Percentiles rank a stretch among this genome's conserved stretches.
These are phyloP conservation scores for Starmerella davenportii DNA, from an alignment of 805 yeast species.

Conservation along the genomic window DNA sequence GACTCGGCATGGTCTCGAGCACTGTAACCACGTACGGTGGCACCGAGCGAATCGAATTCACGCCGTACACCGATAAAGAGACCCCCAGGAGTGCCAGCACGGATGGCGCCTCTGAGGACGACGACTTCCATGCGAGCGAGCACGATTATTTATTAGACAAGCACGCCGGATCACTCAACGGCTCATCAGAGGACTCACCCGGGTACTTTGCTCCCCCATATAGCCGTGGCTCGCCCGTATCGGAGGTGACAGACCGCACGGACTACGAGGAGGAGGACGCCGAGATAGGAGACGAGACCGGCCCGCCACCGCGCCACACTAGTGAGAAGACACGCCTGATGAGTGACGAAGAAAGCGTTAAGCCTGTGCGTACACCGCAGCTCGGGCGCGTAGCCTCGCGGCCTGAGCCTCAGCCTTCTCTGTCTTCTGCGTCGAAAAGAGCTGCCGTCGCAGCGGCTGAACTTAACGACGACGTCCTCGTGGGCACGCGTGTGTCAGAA, in stretches of 20 bases:
- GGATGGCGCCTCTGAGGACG: not conserved
- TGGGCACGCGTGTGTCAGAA: constrained; percentile 71
- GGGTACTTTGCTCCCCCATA: not conserved
- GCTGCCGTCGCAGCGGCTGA: constrained; percentile 13
- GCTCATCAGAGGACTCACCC: not conserved
- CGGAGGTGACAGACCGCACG: not conserved
- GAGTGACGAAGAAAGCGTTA: not conserved
- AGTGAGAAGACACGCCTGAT: not conserved
- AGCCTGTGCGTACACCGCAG: not conserved
- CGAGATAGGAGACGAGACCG: no score
- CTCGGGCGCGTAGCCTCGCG: not conserved
- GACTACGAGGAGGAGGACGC: not conserved
- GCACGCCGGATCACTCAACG: not conserved
- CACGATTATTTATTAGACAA: not conserved
- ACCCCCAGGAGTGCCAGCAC: not conserved
- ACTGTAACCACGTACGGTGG: not conserved
- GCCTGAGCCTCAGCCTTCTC: not conserved
- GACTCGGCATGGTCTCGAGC: not conserved
- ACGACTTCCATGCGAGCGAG: not conserved
- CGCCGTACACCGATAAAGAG: not conserved
- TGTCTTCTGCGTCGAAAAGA: constrained; percentile 5
- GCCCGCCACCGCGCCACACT: no score
- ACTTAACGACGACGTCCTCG: constrained; percentile 31
- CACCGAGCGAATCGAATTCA: not conserved
- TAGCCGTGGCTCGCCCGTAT: not conserved